Evolutionary conservation across 2,329 filamentous ascomycete species (phyloP).

Genomic region (Cladorrhinum sp.): DNA sequence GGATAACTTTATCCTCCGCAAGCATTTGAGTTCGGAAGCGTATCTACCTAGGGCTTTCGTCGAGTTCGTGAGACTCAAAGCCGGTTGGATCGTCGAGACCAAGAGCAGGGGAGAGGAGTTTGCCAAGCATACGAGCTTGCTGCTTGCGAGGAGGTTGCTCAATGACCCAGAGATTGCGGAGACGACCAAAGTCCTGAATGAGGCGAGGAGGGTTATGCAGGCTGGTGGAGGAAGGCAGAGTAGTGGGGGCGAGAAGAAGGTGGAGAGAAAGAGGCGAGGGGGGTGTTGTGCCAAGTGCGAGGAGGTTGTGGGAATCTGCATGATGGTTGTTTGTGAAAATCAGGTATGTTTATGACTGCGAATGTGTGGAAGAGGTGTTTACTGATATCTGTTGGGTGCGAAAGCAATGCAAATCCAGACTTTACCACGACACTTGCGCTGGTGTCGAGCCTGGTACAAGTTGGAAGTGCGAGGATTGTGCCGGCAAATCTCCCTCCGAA

Average conservation of each 20-base stretch:
- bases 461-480: constrained; percentile 25
- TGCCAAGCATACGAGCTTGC: constrained; percentile 50
- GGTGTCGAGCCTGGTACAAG: constrained; percentile 33
- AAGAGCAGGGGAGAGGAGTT: constrained; percentile 51
- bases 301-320: constrained; percentile 46
- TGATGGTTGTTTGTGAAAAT: constrained; percentile 49
- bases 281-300: constrained; percentile 45
- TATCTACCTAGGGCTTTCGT: constrained; percentile 53
- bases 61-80: constrained; percentile 49
- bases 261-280: constrained; percentile 40
- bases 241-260: no score
- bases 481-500: not conserved
- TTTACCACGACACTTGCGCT: constrained; percentile 51
- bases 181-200: constrained; percentile 43
- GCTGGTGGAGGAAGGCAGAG: constrained; percentile 1
- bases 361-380: no score
- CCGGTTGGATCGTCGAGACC: constrained; percentile 49
- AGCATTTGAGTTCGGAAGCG: constrained; percentile 49
- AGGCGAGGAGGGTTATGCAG: constrained; percentile 32
- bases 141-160: constrained; percentile 49
- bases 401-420: constrained; percentile 42
- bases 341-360: constrained; percentile 46
- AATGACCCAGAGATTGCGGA: constrained; percentile 42
- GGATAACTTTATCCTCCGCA: constrained; percentile 53
- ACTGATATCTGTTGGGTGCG: no score